These are phyloP conservation scores for Fusarium devonianum DNA, from an alignment of 2,329 filamentous ascomycete species.

Conservation along the genomic window DNA sequence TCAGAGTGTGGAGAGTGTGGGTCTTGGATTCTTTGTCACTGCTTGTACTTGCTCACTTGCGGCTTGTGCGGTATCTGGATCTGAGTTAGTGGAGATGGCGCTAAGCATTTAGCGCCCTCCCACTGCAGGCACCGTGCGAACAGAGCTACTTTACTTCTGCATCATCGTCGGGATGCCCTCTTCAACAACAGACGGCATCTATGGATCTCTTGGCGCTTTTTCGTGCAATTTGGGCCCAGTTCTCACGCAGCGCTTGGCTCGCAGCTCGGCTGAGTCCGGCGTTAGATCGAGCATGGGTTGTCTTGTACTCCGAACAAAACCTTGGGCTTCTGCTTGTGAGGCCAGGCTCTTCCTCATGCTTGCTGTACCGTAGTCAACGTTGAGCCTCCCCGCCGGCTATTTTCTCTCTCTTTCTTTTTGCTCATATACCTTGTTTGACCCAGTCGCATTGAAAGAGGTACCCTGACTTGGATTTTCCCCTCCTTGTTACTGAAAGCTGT, in stretches of 20 bases:
- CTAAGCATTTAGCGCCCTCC: too few relatives aligned
- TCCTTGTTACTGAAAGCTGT: background rate
- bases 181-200: too few relatives aligned
- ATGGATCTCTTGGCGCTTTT: too few relatives aligned
- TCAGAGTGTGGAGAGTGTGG: background rate
- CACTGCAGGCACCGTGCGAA: too few relatives aligned
- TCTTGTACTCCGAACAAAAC: constrained; percentile 6
- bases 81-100: too few relatives aligned
- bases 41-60: background rate
- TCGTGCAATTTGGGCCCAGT: background rate
- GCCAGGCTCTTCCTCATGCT: constrained; percentile 14
- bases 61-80: too few relatives aligned
- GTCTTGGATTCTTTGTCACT: background rate
- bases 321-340: background rate
- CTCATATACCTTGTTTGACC: background rate
- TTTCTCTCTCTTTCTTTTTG: background rate
- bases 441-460: background rate
- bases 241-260: background rate
- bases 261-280: constrained; percentile 1
- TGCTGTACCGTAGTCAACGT: background rate
- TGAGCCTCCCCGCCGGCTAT: background rate
- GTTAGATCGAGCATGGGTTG: background rate
- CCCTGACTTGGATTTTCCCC: background rate
- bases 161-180: too few relatives aligned
- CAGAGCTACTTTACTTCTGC: too few relatives aligned